Evolutionary conservation across 352 stramenopile genomes (phyloP).

Genomic region (Thalassiosira hispida): DNA sequence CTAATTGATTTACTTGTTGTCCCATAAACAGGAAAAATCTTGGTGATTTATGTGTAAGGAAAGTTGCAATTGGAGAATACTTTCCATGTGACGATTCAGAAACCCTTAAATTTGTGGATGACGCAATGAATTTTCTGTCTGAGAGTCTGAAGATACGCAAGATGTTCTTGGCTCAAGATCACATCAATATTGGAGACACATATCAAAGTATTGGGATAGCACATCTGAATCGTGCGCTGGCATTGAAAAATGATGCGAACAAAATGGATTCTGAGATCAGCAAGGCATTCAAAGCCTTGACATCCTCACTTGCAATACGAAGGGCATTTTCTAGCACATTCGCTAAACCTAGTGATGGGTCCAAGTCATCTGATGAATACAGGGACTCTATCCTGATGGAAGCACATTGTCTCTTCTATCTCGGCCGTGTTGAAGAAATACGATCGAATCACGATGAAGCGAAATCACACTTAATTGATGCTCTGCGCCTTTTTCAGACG

Average conservation of each 20-base stretch:
- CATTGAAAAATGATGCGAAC: conserved; percentile 38
- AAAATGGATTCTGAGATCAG: conserved; percentile 48
- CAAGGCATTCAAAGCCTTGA: conserved; percentile 47
- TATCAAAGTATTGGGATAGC: conserved; percentile 52
- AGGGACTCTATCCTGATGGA: conserved; percentile 40
- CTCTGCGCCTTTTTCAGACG: conserved; percentile 50
- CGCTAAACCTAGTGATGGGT: background rate
- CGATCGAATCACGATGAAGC: conserved; percentile 37
- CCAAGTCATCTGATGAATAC: conserved; percentile 18
- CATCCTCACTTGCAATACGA: conserved; percentile 42
- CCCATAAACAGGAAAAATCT: too few species aligned
- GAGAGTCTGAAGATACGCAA: conserved; percentile 66
- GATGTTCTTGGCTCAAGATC: conserved; percentile 44
- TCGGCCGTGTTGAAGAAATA: conserved; percentile 52
- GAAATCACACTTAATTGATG: conserved; percentile 42
- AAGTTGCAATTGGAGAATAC: conserved; percentile 45
- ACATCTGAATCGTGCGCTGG: conserved; percentile 46
- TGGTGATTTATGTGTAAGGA: conserved; percentile 54
- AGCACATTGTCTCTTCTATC: conserved; percentile 60
- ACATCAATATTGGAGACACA: conserved; percentile 47
- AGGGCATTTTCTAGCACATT: conserved; percentile 24
- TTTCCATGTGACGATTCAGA: conserved; percentile 36
- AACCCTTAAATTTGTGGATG: conserved; percentile 42
- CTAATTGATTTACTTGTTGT: too few species aligned
- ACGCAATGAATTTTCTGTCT: conserved; percentile 58